Conservation (phyloP, 2,329 filamentous ascomycete genomes). For the Tothia fuscella region DNA sequence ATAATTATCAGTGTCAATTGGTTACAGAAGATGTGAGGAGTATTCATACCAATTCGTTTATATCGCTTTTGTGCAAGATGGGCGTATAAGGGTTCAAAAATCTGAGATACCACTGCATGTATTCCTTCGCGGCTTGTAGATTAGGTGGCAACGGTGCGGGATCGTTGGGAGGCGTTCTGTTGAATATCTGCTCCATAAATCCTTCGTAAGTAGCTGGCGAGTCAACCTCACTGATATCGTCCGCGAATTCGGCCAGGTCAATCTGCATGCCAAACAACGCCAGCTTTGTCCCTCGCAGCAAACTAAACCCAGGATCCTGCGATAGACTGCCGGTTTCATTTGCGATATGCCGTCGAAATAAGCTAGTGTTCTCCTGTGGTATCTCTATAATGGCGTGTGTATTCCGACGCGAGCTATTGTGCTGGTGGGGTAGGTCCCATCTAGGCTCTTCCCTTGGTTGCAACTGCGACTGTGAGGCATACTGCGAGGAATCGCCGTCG, state of each 20-base stretch:
- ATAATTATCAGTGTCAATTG: slow-evolving; percentile 13
- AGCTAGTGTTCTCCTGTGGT: neutral
- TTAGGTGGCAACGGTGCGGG: slow-evolving; percentile 47
- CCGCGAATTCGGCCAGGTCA: slow-evolving; percentile 62
- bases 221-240: slow-evolving; percentile 53
- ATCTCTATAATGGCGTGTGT: no score
- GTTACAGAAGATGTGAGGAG: neutral
- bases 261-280: slow-evolving; percentile 70
- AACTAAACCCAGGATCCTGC: slow-evolving; percentile 38
- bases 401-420: neutral
- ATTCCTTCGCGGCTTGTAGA: slow-evolving; percentile 53
- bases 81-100: slow-evolving; percentile 62
- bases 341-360: neutral
- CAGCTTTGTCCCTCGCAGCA: slow-evolving; percentile 64
- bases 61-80: slow-evolving; percentile 63
- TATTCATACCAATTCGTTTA: slow-evolving; percentile 51
- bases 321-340: neutral
- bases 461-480: neutral
- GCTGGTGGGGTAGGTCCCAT: slow-evolving; percentile 2
- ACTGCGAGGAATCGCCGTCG: neutral
- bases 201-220: slow-evolving; percentile 56
- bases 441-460: neutral
- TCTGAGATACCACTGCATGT: slow-evolving; percentile 64
- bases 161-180: slow-evolving; percentile 42
- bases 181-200: slow-evolving; percentile 53